These are phyloP conservation scores for Didymella pomorum DNA, from an alignment of 2,329 filamentous ascomycete species.

Conservation along the genomic window DNA sequence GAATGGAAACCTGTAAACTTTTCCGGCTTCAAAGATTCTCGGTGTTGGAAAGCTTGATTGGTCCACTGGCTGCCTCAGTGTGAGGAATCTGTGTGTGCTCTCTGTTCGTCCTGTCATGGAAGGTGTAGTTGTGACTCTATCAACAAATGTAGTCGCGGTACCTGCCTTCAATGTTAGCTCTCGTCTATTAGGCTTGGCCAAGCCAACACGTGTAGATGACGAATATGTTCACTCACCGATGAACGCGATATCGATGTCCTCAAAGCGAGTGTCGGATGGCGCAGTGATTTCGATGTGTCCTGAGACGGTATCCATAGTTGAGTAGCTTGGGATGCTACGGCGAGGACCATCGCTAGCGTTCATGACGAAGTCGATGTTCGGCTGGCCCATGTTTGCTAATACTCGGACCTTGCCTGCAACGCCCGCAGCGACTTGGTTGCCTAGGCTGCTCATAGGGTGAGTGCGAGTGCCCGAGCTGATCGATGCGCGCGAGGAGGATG, in stretches of 20 bases:
- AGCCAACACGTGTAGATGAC: constrained; percentile 6
- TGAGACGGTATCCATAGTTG: constrained; percentile 65
- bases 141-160: constrained; percentile 61
- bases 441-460: constrained; percentile 41
- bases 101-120: constrained; percentile 63
- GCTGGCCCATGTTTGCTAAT: constrained; percentile 47
- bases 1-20: constrained; percentile 67
- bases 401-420: constrained; percentile 44
- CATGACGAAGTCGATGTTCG: constrained; percentile 55
- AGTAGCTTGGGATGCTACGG: constrained; percentile 57
- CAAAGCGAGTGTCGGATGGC: constrained; percentile 63
- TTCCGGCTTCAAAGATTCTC: constrained; percentile 62
- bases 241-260: constrained; percentile 66
- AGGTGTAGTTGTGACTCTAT: constrained; percentile 61
- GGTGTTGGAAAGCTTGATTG: constrained; percentile 62
- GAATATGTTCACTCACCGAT: constrained; percentile 55
- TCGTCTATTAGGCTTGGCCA: not conserved
- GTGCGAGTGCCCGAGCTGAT: constrained; percentile 27
- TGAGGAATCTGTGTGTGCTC: constrained; percentile 68
- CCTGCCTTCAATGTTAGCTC: constrained; percentile 50
- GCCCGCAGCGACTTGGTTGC: constrained; percentile 38
- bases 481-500: constrained; percentile 30
- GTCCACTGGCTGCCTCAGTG: constrained; percentile 67
- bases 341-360: constrained; percentile 41
- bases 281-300: constrained; percentile 61